Evolutionary conservation across 768 basidiomycete species (phyloP), one percentile per base, ranked within the genome.

Genomic region (Tulasnella sp.): DNA sequence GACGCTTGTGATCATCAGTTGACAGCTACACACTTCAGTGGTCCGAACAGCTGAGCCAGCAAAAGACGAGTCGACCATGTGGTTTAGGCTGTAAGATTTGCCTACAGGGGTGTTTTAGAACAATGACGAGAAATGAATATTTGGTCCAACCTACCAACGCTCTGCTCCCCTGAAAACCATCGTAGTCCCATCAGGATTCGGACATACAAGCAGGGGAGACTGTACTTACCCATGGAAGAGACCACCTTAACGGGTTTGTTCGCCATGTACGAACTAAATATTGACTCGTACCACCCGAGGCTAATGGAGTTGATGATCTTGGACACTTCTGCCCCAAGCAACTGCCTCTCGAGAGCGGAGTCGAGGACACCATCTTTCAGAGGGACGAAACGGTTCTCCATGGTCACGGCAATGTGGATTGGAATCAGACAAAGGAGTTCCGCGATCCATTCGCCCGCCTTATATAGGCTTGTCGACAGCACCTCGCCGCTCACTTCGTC

Each of bases 191-290:
- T 80, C 22, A 74, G 72, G 42, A 44, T 44, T n/a, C 46, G 1
- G 11, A 50, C 11, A 40, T 42, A 37, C 5, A 50, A 44, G 31
- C 28, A 78, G 20, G 28, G 18, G 24, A 31, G 20, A 40, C 14
- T 50, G 40, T 5, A 77, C 80, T 80, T 80, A 86, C 89, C 91
- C 92, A 92, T 92, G 0, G 91, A 92, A 0, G 91, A 91, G 1
- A 92, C 91, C 3, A 92, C 92, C 81, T 88, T 89, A 20, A 92
- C 91, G 1, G 90, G 91, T 90, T 92, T 92, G 28, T 86, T 86
- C 0, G 90, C 89, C 89, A 90, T 88, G 78, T 92, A 92, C 0
- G 91, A 91, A 82, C 89, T 89, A 81, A 92, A 90, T 22, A 92
- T 85, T 2, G 89, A 89, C 81, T 92, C 92, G 42, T 92, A 92